phyloP scores from a whole-genome alignment of 2,329 filamentous ascomycete species.

The Blumeriella jaapii region DNA sequence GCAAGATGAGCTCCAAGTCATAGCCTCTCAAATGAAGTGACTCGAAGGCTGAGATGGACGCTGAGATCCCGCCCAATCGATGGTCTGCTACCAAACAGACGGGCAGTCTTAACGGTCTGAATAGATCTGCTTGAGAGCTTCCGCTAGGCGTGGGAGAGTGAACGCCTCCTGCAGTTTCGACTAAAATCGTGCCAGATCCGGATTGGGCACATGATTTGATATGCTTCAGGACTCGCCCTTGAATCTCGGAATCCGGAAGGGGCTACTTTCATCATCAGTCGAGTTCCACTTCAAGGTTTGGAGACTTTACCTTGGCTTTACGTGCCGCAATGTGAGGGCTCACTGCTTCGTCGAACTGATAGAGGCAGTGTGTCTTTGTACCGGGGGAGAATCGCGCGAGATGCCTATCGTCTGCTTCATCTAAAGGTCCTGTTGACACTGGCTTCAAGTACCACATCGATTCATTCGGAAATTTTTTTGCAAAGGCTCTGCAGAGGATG shows the following conservation, averaged over 20 bases:
- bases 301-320: constrained; percentile 6
- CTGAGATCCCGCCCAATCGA: constrained; percentile 66
- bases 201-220: constrained; percentile 32
- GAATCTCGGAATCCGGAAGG: constrained; percentile 39
- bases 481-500: constrained; percentile 53
- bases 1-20: constrained; percentile 56
- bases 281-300: constrained; percentile 19
- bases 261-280: constrained; percentile 29
- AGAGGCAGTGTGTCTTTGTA: constrained; percentile 47
- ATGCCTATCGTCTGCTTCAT: constrained; percentile 58
- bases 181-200: constrained; percentile 47
- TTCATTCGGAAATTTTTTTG: constrained; percentile 33
- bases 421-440: constrained; percentile 60
- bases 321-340: constrained; percentile 66
- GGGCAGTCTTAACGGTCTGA: constrained; percentile 61
- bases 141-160: constrained; percentile 70
- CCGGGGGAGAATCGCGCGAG: constrained; percentile 45
- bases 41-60: constrained; percentile 71
- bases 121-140: constrained; percentile 66
- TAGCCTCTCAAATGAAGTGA: constrained; percentile 69
- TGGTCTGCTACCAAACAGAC: constrained; percentile 65
- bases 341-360: constrained; percentile 61
- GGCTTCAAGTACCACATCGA: constrained; percentile 63
- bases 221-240: constrained; percentile 36
- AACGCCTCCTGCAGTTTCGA: constrained; percentile 76